Percentiles rank a stretch among this genome's conserved stretches.
phyloP scores from a whole-genome alignment of 257 asterid genomes.

The Przewalskia tangutica region DNA sequence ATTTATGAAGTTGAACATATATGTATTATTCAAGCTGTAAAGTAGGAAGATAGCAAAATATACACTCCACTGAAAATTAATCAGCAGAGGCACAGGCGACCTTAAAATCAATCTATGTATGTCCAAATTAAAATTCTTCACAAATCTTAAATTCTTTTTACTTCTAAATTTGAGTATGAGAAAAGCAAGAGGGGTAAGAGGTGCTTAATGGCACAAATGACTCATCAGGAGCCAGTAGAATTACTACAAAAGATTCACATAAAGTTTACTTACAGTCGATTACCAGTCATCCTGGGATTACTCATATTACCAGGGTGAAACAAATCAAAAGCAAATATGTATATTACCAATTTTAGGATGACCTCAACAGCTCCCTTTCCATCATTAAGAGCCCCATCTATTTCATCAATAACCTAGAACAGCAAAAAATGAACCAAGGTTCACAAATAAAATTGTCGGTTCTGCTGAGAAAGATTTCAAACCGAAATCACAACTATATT shows the following conservation, averaged over 20 bases:
- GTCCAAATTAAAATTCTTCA: neutral
- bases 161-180: neutral
- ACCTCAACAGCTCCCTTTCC: slow-evolving; percentile 98
- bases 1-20: neutral
- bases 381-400: slow-evolving; percentile 94
- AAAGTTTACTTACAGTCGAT: neutral
- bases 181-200: neutral
- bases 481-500: neutral
- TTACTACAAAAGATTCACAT: neutral
- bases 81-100: neutral
- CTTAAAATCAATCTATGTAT: neutral
- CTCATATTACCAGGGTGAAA: neutral
- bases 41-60: neutral
- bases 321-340: neutral
- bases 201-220: neutral
- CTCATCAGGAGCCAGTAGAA: neutral
- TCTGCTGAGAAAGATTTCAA: neutral
- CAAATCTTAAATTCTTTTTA: neutral
- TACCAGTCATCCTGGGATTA: neutral
- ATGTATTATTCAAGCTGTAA: neutral
- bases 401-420: slow-evolving; percentile 83
- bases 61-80: neutral
- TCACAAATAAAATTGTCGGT: neutral
- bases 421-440: neutral
- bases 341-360: slow-evolving; percentile 69